Conservation (phyloP, 2,329 filamentous ascomycete species). For the Cladobotryum mycophilum region DNA sequence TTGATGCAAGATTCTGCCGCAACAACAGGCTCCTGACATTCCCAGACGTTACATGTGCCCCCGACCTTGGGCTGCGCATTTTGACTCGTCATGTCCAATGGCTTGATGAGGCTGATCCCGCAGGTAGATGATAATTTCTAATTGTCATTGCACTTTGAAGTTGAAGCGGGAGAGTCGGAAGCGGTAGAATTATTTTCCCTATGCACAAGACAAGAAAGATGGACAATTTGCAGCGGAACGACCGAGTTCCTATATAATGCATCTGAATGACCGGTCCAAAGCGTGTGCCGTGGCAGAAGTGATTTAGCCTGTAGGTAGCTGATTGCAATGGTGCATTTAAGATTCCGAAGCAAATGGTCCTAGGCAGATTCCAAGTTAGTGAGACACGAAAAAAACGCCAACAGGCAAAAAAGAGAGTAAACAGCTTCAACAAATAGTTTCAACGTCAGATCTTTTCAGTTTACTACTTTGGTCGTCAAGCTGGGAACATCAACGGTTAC, state of each 20-base stretch:
- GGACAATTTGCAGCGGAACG: neutral
- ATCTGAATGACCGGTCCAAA: neutral
- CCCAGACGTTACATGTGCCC: slow-evolving; percentile 5
- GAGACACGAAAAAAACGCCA: no score
- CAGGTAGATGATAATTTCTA: neutral
- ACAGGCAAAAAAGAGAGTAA: neutral
- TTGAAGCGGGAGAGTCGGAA: neutral
- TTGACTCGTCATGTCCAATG: slow-evolving; percentile 6
- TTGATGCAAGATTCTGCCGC: slow-evolving; percentile 3
- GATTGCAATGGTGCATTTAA: no score
- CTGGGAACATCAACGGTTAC: slow-evolving; percentile 46
- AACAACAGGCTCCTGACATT: slow-evolving; percentile 1
- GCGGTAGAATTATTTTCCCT: neutral
- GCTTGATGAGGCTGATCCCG: neutral
- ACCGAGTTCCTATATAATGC: no score
- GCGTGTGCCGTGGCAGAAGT: neutral
- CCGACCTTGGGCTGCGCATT: slow-evolving; percentile 1
- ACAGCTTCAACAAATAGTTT: neutral
- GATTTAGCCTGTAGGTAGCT: neutral
- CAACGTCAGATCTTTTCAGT: slow-evolving; percentile 72
- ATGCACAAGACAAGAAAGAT: neutral
- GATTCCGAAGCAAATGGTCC: no score
- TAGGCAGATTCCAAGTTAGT: no score
- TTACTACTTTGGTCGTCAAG: slow-evolving; percentile 43
- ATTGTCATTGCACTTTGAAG: neutral